Base-by-base conservation (phyloP, 1,284 basidiomycete species). In the Marasmius oreades region DNA sequence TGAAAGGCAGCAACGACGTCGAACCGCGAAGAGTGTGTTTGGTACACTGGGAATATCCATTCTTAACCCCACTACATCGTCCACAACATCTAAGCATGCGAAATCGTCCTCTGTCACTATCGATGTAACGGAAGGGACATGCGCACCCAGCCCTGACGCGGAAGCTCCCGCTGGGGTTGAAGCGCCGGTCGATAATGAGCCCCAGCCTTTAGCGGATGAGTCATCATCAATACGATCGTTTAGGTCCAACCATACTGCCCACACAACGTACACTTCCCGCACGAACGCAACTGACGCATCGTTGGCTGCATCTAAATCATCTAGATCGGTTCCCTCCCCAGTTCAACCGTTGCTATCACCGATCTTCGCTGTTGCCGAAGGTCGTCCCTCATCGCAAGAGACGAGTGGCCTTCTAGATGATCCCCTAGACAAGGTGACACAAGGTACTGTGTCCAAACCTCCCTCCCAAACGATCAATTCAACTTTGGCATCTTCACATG, bases 11-110 rank as follows among this genome's bases (percentile, higher is more conserved):
- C n/a, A n/a, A n/a, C 26, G 48, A 44, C 57, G 24, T 7, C 31
- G 37, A 42, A 69, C 75, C 3, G 69, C 77, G 2, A 84, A 76
- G 62, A 88, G 85, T 61, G 84, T 90, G 0, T 88, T 90, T 60
- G 85, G 85, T 18, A 80, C 84, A 0, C 70, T 90, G 7, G 86
- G 86, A 0, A 83, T 88, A 53, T 86, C 86, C 0, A 78, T 86
- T 36, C 70, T 86, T 31, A 86, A 82, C 60, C 80, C 85, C 2
- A 52, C 70, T 2, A 37, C 58, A 11, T 57, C 69, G 12, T 23
- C 24, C 6, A 6, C 28, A 26, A 33, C 31, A 23, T 18, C 47
- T 42, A 18, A 39, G 45, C 22, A 45, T 48, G n/a, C 42, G 39
- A 18, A 22, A 6, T 28, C 47, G 52, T 31, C 56, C 43, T 7